Evolutionary conservation across 2,329 filamentous ascomycete genomes (phyloP).

Genomic region (Chrysosphaeria jannelii): DNA sequence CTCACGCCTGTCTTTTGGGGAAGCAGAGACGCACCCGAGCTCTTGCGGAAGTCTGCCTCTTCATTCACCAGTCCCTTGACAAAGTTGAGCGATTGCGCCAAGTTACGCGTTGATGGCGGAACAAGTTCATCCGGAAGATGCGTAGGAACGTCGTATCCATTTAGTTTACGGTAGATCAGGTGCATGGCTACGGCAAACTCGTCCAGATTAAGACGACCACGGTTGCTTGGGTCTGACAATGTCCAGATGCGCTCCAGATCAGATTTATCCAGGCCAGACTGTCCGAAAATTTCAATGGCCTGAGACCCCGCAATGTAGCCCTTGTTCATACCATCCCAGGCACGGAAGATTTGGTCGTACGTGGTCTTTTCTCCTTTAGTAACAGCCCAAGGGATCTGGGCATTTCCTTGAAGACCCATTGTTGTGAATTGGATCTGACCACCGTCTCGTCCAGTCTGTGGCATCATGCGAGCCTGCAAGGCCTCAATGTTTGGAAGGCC

Average conservation of each 20-base stretch:
- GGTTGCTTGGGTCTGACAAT: conserved; percentile 74
- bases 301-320: conserved; percentile 78
- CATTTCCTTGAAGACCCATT: conserved; percentile 67
- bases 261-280: conserved; percentile 72
- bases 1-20: conserved; percentile 95
- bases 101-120: conserved; percentile 76
- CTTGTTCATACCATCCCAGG: conserved; percentile 86
- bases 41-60: conserved; percentile 73
- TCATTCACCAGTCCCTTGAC: conserved; percentile 72
- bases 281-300: conserved; percentile 88
- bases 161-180: conserved; percentile 88
- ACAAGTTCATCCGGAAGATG: conserved; percentile 74
- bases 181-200: conserved; percentile 98
- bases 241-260: conserved; percentile 91
- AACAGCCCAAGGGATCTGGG: conserved; percentile 90
- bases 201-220: conserved; percentile 77
- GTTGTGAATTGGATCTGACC: conserved; percentile 40
- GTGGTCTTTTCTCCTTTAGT: conserved; percentile 96
- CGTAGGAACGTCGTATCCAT: conserved; percentile 76
- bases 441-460: conserved; percentile 64
- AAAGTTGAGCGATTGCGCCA: conserved; percentile 75
- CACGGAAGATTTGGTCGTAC: conserved; percentile 81
- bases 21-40: conserved; percentile 63
- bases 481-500: conserved; percentile 86
- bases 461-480: conserved; percentile 86